A percentile compares a stretch with the other conserved stretches of the same genome.
Evolutionary conservation across 768 basidiomycete genomes (phyloP).

Genomic region (Leccinum uliginosum): DNA sequence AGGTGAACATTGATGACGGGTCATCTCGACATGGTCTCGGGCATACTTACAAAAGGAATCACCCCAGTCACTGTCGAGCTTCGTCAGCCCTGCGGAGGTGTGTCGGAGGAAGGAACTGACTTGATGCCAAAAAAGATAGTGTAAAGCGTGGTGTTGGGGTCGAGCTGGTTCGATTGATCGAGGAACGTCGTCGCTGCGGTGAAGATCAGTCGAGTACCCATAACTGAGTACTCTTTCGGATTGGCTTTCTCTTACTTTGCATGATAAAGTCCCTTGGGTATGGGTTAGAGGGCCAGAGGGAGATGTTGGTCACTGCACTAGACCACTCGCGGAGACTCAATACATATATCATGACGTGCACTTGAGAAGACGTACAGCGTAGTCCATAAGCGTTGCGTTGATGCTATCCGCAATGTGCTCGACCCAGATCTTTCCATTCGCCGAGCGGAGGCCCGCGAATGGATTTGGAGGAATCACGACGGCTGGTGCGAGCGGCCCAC

Average conservation of each 20-base stretch:
- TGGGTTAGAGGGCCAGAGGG: slow-evolving; percentile 49
- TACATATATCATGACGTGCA: neutral
- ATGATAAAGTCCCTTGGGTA: slow-evolving; percentile 44
- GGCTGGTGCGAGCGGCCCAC: slow-evolving; percentile 38
- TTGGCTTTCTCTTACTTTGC: slow-evolving; percentile 33
- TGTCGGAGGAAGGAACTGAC: slow-evolving; percentile 24
- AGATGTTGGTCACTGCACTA: slow-evolving; percentile 44
- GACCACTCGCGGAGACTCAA: slow-evolving; percentile 22
- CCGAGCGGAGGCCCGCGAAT: slow-evolving; percentile 45
- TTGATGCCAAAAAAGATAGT: slow-evolving; percentile 54
- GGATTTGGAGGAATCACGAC: slow-evolving; percentile 42
- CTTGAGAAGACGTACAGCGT: slow-evolving; percentile 38
- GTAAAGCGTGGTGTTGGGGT: slow-evolving; percentile 47
- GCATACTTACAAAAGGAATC: slow-evolving; percentile 36
- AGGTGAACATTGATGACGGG: neutral
- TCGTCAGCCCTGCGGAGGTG: slow-evolving; percentile 1
- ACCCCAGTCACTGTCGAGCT: slow-evolving; percentile 36
- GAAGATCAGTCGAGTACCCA: neutral
- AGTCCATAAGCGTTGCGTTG: slow-evolving; percentile 43
- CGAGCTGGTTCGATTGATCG: slow-evolving; percentile 38
- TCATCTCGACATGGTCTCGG: neutral
- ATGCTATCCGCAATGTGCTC: slow-evolving; percentile 40
- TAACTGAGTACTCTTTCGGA: neutral
- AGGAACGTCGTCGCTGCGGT: slow-evolving; percentile 40
- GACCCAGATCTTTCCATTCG: slow-evolving; percentile 49